These are phyloP conservation scores for Colletotrichum phormii DNA, from an alignment of 2,329 filamentous ascomycete genomes.

Conservation along the genomic window DNA sequence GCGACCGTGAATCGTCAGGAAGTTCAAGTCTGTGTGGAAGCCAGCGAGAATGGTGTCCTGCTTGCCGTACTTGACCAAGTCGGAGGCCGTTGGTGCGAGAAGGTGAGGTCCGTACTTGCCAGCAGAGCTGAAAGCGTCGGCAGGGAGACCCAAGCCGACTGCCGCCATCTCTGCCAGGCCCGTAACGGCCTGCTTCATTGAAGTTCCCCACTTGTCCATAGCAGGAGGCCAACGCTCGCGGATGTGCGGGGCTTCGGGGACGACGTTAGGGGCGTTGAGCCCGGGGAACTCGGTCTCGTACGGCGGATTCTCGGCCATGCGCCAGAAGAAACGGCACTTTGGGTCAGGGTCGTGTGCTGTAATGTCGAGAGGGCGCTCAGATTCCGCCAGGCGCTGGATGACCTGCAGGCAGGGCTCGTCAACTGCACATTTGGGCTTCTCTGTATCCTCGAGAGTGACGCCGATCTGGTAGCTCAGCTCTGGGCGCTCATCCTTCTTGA, in stretches of 20 bases:
- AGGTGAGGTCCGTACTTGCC: conserved; percentile 71
- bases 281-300: conserved; percentile 67
- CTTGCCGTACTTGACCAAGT: conserved; percentile 64
- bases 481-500: conserved; percentile 65
- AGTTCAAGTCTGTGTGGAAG: conserved; percentile 74
- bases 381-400: conserved; percentile 64
- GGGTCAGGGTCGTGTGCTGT: conserved; percentile 67
- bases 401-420: conserved; percentile 70
- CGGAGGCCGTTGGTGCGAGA: conserved; percentile 70
- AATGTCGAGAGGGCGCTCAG: conserved; percentile 69
- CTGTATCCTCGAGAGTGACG: conserved; percentile 72
- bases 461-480: conserved; percentile 71
- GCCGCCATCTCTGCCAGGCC: conserved; percentile 70
- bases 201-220: conserved; percentile 68
- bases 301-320: conserved; percentile 65
- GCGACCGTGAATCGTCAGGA: conserved; percentile 73
- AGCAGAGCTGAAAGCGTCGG: conserved; percentile 64
- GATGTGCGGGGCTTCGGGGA: conserved; percentile 62
- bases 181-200: conserved; percentile 70
- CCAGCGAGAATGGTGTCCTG: conserved; percentile 71
- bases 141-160: conserved; percentile 64
- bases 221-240: conserved; percentile 62
- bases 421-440: conserved; percentile 72
- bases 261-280: conserved; percentile 66
- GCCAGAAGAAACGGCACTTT: conserved; percentile 74